Conservation (phyloP, 2,329 filamentous ascomycete genomes). For the Dissoconium aciculare region DNA sequence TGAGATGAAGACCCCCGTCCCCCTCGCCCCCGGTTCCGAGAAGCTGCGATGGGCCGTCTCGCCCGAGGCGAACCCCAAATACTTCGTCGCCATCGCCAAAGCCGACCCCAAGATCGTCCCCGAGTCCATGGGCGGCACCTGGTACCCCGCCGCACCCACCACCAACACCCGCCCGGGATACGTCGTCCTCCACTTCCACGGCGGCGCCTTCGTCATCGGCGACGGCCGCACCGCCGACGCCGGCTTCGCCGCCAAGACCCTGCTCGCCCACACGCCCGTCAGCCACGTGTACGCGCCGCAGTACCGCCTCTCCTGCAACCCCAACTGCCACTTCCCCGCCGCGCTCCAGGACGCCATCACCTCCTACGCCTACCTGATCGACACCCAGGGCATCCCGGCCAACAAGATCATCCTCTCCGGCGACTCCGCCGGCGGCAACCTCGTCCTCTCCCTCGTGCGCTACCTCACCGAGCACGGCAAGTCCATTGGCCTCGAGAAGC, state of each 20-base stretch:
- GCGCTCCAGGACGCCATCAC: constrained; percentile 37
- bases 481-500: constrained; percentile 22
- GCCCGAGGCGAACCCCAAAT: constrained; percentile 6
- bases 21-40: constrained; percentile 24
- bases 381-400: constrained; percentile 27
- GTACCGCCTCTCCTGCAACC: constrained; percentile 34
- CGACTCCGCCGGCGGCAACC: constrained; percentile 37
- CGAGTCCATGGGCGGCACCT: constrained; percentile 27
- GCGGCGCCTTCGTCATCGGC: constrained; percentile 34
- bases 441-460: constrained; percentile 31
- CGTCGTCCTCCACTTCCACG: constrained; percentile 36
- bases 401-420: constrained; percentile 32
- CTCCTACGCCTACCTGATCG: constrained; percentile 32
- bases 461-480: constrained; percentile 31
- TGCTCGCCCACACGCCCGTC: constrained; percentile 24
- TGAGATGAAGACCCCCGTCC: constrained; percentile 19
- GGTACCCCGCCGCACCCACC: constrained; percentile 24
- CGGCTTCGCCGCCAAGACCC: constrained; percentile 21
- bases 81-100: constrained; percentile 12
- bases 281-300: constrained; percentile 31
- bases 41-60: constrained; percentile 26
- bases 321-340: constrained; percentile 35
- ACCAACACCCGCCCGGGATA: constrained; percentile 11
- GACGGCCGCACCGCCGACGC: constrained; percentile 26
- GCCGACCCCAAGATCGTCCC: constrained; percentile 24